Evolutionary conservation across 306 rosid species (phyloP).

Genomic region (Arachis hypogaea): DNA sequence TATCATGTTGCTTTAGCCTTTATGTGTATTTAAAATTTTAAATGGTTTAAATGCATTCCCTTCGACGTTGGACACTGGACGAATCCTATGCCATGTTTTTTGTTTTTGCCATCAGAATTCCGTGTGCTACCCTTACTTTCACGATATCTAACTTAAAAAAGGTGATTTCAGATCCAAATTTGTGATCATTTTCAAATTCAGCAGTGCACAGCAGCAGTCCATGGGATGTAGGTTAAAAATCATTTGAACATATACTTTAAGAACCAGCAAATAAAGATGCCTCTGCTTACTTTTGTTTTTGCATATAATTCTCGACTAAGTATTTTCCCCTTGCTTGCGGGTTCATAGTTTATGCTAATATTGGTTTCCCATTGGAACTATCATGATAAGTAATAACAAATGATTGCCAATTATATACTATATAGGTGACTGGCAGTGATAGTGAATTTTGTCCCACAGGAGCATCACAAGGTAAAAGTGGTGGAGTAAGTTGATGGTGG

Average conservation of each 20-base stretch:
- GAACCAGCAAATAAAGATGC: too few relatives aligned
- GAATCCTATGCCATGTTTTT: constrained; percentile 24
- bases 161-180: constrained; percentile 4
- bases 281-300: too few relatives aligned
- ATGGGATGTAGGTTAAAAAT: not conserved
- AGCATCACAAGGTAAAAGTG: too few relatives aligned
- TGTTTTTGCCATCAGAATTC: not conserved
- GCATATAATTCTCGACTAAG: too few relatives aligned
- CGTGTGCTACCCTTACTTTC: not conserved
- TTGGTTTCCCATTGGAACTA: too few relatives aligned
- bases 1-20: not conserved
- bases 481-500: too few relatives aligned
- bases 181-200: not conserved
- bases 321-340: too few relatives aligned
- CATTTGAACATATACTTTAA: not conserved
- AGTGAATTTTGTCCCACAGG: too few relatives aligned
- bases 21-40: not conserved
- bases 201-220: not conserved
- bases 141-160: not conserved
- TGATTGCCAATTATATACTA: too few relatives aligned
- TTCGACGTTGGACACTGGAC: constrained; percentile 20
- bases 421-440: too few relatives aligned
- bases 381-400: too few relatives aligned
- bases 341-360: too few relatives aligned
- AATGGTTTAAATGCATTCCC: constrained; percentile 5